Base-by-base conservation (phyloP, 176 grass and related monocot species). In the Chrysopogon serrulatus region DNA sequence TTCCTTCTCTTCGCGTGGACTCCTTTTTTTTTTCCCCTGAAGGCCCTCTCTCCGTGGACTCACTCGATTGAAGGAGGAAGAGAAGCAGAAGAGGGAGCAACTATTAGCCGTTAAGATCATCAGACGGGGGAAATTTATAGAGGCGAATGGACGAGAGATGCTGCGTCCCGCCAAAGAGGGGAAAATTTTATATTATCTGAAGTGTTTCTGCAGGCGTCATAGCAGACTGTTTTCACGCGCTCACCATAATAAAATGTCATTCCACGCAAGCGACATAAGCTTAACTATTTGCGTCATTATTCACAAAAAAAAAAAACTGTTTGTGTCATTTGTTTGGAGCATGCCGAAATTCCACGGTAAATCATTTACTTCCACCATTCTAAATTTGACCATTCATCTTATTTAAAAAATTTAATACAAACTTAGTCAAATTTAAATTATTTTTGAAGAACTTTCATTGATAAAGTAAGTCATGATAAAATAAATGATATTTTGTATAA, bases 141-240 rank as follows among this genome's bases (percentile, higher is more conserved):
- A 66, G 43, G 23, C 34, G 47, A 76, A 27, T 6, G 27, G 26
- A 7, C 12, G 12, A 30, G 14, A 62, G 31, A 41, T 14, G n/a
- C 37, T 33, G 43, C 26, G 53, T 79, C 81, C 79, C 82, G 77
- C 80, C 82, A 70, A 27, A 64, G 32, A 34, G 4, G 57, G 77
- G 48, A 78, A 24, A 17, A 4, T 40, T 49, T n/a, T n/a, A n/a
- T n/a, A n/a, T n/a, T n/a, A n/a, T n/a, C n/a, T n/a, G n/a, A n/a
- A n/a, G n/a, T n/a, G n/a, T n/a, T n/a, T n/a, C n/a, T n/a, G n/a
- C n/a, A n/a, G n/a, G 48, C 48, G 18, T 51, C 48, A 51, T 2
- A 51, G 48, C 17, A 51, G 18, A 51, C 48, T 41, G 56, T 64
- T 8, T 21, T 67, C 18, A 67, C 65, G 65, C 65, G 65, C 34